Conservation (phyloP, 2,329 filamentous ascomycete genomes). For the Hymenoscyphus infarciens region DNA sequence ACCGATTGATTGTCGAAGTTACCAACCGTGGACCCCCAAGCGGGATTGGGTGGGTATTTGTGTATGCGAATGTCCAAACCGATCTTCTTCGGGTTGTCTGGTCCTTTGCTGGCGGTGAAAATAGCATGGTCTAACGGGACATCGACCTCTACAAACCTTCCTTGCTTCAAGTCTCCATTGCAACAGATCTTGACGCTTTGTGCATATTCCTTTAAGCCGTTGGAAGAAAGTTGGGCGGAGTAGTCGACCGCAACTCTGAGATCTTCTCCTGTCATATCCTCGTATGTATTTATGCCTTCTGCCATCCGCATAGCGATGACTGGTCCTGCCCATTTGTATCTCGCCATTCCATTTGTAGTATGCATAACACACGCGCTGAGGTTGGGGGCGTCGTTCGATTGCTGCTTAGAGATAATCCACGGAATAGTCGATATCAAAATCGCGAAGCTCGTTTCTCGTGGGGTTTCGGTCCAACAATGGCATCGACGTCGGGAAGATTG, state of each 20-base stretch:
- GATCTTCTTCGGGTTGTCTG: not conserved
- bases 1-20: not conserved
- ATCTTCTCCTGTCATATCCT: conserved; percentile 10
- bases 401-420: not conserved
- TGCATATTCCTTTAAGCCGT: not conserved
- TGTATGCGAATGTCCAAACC: not conserved
- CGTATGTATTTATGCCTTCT: conserved; percentile 2
- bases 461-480: not conserved
- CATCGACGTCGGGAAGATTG: not conserved
- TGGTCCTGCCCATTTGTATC: not conserved
- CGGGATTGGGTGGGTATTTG: not conserved
- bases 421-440: not conserved
- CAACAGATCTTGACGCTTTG: not conserved
- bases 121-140: not conserved
- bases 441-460: not conserved
- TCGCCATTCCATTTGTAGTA: not conserved
- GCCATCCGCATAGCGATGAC: not conserved
- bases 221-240: not conserved
- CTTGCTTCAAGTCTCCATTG: not conserved
- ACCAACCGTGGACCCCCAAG: not conserved
- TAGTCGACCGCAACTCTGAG: conserved; percentile 12
- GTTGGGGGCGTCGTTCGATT: not conserved
- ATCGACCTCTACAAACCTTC: not conserved
- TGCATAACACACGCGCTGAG: not conserved
- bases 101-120: not conserved